Evolutionary conservation across 2,329 filamentous ascomycete genomes (phyloP), one percentile per base, ranked within the genome.

Genomic region (Zasmidium citrigriseum): DNA sequence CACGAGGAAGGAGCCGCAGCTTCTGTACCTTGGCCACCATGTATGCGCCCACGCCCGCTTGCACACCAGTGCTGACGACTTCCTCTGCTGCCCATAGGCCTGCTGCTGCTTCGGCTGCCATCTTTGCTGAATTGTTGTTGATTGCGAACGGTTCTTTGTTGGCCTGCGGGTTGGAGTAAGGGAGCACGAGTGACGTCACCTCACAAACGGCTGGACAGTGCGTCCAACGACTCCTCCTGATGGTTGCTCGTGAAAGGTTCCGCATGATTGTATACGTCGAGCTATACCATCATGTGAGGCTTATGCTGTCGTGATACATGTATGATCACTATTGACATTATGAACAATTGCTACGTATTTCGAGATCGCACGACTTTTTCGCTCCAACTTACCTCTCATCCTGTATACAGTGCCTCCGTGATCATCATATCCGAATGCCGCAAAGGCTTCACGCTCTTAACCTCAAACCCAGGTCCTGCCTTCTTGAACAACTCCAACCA

Each of bases 31-130:
- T 29, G 27, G 14, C 14, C 34, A 49, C 68, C 44, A 76, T 70
- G 64, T 76, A 76, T n/a, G 74, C 76, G 16, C 72, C 76, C 20
- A 73, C 60, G 22, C 74, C 75, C 21, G 69, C 73, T 57, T 79
- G 70, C 2, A 69, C 62, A 10, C 70, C 72, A 1, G 74, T 77
- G 10, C 75, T 75, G 18, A 78, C 69, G 48, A 74, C 68, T 49
- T 77, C 72, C 58, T 78, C 75, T 34, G 72, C 77, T 1, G 72
- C 73, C 53, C 73, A 71, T 18, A 72, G 70, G 22, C 68, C 73
- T 34, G 72, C 73, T 60, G 73, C 76, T 52, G 75, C 60, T 70
- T 78, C 76, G 45, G 74, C 75, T 41, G 34, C 34, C 34, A 41
- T 41, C 7, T 9, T 41, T n/a, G 34, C 34, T 41, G 12, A 4